Base-by-base conservation (phyloP, 495 filamentous ascomycete genomes). In the Penicillium simplicissimum region DNA sequence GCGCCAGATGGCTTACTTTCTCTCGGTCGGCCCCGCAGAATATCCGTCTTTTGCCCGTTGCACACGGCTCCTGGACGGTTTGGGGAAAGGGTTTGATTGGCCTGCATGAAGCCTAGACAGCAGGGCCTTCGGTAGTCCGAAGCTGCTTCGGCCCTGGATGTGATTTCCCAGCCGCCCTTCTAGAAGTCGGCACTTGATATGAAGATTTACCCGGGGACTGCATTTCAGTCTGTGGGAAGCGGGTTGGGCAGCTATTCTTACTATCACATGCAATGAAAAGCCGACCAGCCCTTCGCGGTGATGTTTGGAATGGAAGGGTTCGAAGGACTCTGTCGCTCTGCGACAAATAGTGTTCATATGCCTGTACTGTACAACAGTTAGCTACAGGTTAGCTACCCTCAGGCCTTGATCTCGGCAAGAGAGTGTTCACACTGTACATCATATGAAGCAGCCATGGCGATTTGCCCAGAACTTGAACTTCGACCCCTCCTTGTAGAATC, bases 1-100 rank as follows among this genome's bases (percentile, higher is more conserved):
- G 48, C 48, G 17, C 28, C 28, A 34, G 28, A 34, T 34, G 48
- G 31, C 25, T 31, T 34, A n/a, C 2, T 52, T 11, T 10, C 25
- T 52, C 14, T 52, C 48, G n/a, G 17, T 52, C 48, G 48, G 48
- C 48, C 48, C 48, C 48, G 48, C 48, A 52, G 14, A 52, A 52
- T 52, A 28, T 52, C 48, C 48, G 48, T 52, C 48, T 52, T 34
- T 52, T 52, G 25, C 48, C 48, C 48, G 48, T 52, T 52, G 48
- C 28, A 15, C 21, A 34, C 14, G 31, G 48, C 9, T 11, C 48
- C 10, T 31, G 19, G 9, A 45, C 19, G 8, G 17, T 45, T 15
- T 45, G 19, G 28, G n/a, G 4, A 9, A 52, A n/a, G 31, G 5
- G n/a, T 28, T 52, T 5, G 3, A 19, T 52, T 52, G 48, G 48